Base-by-base conservation (phyloP, 495 filamentous ascomycete genomes). In the Aspergillus diversus region DNA sequence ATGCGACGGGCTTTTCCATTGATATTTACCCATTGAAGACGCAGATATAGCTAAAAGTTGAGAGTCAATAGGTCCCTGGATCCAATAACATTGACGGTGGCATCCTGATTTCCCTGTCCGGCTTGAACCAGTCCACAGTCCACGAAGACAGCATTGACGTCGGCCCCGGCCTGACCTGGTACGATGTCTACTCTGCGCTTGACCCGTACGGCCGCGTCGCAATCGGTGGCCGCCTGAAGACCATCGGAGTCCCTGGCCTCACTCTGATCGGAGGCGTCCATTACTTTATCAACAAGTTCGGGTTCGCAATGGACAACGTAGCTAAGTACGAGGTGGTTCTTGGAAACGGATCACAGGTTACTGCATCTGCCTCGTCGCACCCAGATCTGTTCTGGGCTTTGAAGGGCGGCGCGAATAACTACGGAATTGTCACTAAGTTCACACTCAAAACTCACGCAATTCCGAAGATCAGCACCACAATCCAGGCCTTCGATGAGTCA, bases 141-240 rank as follows among this genome's bases (percentile, higher is more conserved):
- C 55, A 71, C 12, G 54, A 15, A 1, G 63, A 60, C 6, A 66
- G 61, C 0, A 57, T 74, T 11, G 63, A 67, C 0, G 73, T 82
- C 15, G 76, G 78, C 11, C 67, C 77, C 27, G 79, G 79, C 7
- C 65, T 73, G 15, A 74, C 60, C 43, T 80, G 79, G 79, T 71
- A 73, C 47, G 66, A 80, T 47, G 77, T 82, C 1, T 80, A 72
- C 54, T 59, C 63, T 5, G 67, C 67, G 1, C 66, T 82, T 5
- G 79, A 80, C 27, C 59, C 69, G 5, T 60, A 70, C 47, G 75
- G 71, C 7, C 75, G 81, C 33, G 76, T 77, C 5, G 80, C 74
- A 17, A 68, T 78, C 17, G 84, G 85, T 13, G 84, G 81, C 2
- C 75, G 83, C 13, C 80, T 82, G 17, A 51, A 70, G 12, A 58